A percentile compares a stretch with the other conserved stretches of the same genome.
phyloP scores from a whole-genome alignment of 2,329 filamentous ascomycete genomes.

The Trichoderma polysporum region DNA sequence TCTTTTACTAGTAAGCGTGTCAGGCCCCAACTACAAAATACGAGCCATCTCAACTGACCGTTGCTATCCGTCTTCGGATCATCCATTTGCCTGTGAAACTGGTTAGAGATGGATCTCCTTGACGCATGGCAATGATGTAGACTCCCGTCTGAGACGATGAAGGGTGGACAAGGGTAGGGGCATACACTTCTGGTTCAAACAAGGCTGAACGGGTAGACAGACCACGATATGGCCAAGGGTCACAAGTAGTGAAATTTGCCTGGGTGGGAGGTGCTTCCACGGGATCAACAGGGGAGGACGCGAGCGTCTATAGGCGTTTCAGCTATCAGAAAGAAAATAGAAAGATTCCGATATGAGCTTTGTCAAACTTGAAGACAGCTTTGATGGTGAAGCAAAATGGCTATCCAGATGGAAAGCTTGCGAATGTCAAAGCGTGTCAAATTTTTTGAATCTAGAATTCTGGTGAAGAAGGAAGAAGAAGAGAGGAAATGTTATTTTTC shows the following conservation, averaged over 20 bases:
- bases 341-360: not conserved
- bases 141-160: slow-evolving; percentile 12
- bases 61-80: not conserved
- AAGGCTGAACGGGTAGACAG: not conserved
- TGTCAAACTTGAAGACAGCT: not conserved
- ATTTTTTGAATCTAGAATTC: not conserved
- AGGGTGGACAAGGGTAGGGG: not conserved
- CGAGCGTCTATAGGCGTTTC: not conserved
- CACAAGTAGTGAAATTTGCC: not conserved
- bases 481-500: not conserved
- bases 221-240: not conserved
- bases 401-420: not conserved
- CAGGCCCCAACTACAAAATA: not conserved
- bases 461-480: not conserved
- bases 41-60: slow-evolving; percentile 14
- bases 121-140: slow-evolving; percentile 8
- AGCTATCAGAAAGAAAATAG: not conserved
- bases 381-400: not conserved
- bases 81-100: not conserved
- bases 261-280: not conserved
- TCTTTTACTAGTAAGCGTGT: not conserved
- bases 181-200: not conserved
- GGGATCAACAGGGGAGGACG: not conserved
- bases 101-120: not conserved
- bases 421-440: not conserved